Conservation (phyloP, 805 yeast species). For the Wilhelminamyces savonicus region DNA sequence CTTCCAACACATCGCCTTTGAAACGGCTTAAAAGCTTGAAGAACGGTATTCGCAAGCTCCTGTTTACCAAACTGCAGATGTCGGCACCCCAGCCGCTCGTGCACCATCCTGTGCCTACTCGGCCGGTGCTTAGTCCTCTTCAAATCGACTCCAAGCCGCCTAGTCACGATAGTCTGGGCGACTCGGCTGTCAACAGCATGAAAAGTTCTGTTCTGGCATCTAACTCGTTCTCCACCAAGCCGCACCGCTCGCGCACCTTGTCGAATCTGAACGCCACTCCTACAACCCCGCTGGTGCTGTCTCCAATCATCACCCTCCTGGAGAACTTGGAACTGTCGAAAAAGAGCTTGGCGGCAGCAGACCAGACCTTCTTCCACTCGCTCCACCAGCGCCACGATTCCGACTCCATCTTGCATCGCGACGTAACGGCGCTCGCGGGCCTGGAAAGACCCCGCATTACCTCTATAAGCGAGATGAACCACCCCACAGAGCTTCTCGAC, state of each 20-base stretch:
- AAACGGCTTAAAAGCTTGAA: slow-evolving; percentile 31
- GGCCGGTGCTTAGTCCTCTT: slow-evolving; percentile 8
- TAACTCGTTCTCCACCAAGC: slow-evolving; percentile 1
- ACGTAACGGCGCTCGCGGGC: neutral
- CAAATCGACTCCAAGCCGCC: slow-evolving; percentile 6
- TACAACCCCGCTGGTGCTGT: slow-evolving; percentile 26
- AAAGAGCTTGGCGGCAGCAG: slow-evolving; percentile 22
- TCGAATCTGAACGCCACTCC: slow-evolving; percentile 20
- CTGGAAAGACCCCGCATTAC: neutral
- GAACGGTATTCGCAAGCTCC: slow-evolving; percentile 32
- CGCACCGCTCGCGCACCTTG: slow-evolving; percentile 12
- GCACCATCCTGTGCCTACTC: slow-evolving; percentile 1
- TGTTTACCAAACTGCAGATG: slow-evolving; percentile 13
- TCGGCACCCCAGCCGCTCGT: slow-evolving; percentile 1
- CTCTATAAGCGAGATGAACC: slow-evolving; percentile 14
- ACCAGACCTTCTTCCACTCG: slow-evolving; percentile 29
- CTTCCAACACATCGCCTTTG: too few relatives aligned
- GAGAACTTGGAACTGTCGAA: slow-evolving; percentile 26
- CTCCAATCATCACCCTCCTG: slow-evolving; percentile 33
- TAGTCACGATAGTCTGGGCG: neutral
- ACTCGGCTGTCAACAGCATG: slow-evolving; percentile 1
- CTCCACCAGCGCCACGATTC: slow-evolving; percentile 5
- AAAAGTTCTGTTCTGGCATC: neutral
- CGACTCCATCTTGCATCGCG: neutral
- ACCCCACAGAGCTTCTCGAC: slow-evolving; percentile 20